A percentile compares a stretch with the other conserved stretches of the same genome.
Evolutionary conservation across 164 flowering plant species (phyloP).

Genomic region (Pachysandra terminalis): DNA sequence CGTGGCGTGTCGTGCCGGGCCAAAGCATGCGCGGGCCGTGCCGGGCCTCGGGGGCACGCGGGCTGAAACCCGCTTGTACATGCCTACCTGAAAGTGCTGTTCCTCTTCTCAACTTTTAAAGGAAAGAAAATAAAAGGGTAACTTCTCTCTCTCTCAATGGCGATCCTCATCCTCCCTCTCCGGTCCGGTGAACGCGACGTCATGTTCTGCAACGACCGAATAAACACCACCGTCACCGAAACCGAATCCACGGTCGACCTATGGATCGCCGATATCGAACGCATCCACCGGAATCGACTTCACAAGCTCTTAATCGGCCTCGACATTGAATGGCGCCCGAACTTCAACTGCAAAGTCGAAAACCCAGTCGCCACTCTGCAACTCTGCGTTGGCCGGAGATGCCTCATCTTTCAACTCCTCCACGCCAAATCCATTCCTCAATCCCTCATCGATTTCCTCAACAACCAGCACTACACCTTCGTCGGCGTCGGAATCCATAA

Average conservation of each 20-base stretch:
- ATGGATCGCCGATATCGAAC: background rate
- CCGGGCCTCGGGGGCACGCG: no score
- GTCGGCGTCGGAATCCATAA: conserved; percentile 23
- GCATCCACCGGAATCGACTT: background rate
- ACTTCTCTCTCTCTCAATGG: no score
- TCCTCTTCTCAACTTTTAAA: no score
- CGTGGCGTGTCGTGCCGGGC: no score
- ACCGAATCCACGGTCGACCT: conserved; percentile 1
- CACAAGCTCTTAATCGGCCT: background rate
- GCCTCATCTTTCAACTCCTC: conserved; percentile 3
- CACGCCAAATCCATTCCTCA: background rate
- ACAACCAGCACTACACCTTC: conserved; percentile 12
- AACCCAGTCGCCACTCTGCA: conserved; percentile 1
- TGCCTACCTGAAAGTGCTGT: no score
- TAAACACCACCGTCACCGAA: conserved; percentile 18
- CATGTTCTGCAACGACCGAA: no score
- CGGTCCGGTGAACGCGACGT: no score
- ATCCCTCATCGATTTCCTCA: conserved; percentile 4
- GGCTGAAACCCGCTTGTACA: no score
- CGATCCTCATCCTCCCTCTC: no score
- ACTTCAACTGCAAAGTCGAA: background rate
- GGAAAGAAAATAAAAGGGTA: no score
- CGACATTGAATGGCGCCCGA: conserved; percentile 9
- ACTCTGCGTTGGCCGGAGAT: conserved; percentile 1
- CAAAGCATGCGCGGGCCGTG: no score